A percentile compares a stretch with the other conserved stretches of the same genome.
phyloP scores from a whole-genome alignment of 345 rosid genomes.

The Hypericum perforatum region DNA sequence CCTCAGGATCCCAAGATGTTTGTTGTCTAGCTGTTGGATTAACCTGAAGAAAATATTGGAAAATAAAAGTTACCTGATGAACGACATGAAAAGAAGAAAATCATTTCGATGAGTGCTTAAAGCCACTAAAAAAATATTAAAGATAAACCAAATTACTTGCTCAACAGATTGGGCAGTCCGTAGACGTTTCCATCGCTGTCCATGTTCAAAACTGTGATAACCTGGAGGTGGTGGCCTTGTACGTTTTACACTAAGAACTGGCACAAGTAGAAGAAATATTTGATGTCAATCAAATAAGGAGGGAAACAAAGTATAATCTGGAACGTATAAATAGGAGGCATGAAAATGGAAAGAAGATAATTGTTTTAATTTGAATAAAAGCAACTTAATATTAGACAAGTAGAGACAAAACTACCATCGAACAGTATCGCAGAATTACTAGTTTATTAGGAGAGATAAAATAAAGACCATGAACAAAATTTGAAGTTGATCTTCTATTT shows the following conservation, averaged over 20 bases:
- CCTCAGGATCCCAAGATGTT: conserved; percentile 59
- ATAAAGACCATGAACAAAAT: too few species aligned
- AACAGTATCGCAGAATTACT: too few species aligned
- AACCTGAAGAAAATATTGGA: conserved; percentile 36
- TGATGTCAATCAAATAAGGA: conserved; percentile 4
- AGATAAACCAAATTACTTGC: conserved; percentile 40
- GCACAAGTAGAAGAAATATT: conserved; percentile 8
- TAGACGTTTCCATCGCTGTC: conserved; percentile 67
- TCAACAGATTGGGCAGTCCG: conserved; percentile 67
- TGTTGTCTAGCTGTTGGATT: conserved; percentile 52
- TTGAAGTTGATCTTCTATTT: too few species aligned
- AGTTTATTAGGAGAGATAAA: too few species aligned
- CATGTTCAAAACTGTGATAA: conserved; percentile 74
- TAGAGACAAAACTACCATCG: too few species aligned
- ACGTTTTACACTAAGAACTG: conserved; percentile 58
- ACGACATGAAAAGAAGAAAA: conserved; percentile 5
- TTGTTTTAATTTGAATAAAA: too few species aligned
- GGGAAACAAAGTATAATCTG: too few species aligned
- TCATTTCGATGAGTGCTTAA: conserved; percentile 4
- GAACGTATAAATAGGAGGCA: too few species aligned
- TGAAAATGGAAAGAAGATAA: too few species aligned
- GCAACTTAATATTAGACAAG: too few species aligned
- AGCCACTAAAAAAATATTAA: conserved; percentile 12
- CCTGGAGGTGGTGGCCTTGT: conserved; percentile 71
- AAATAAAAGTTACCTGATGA: conserved; percentile 6